Base-by-base conservation (phyloP, 768 basidiomycete species). In the Macrolepiota dolichaula region DNA sequence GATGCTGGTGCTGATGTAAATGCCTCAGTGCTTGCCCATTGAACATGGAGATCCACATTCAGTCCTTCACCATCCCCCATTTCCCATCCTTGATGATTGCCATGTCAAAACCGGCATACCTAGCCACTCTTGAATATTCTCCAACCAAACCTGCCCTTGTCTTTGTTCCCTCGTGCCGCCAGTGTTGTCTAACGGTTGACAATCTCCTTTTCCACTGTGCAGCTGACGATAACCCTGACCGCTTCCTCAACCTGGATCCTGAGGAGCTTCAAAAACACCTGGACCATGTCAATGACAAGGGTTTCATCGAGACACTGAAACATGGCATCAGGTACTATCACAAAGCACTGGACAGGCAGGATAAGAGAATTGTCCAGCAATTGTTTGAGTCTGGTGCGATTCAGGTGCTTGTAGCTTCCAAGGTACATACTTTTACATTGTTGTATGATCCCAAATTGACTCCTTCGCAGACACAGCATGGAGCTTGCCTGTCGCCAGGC, bases 1-100 rank as follows among this genome's bases (percentile, higher is more conserved):
- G n/a, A n/a, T n/a, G 17, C 70, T 24, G 68, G 44, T 32, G 7
- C 29, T 32, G 29, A 32, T 7, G 29, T 24, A 22, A 52, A 42
- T 22, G 58, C 15, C 73, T 0, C 65, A 94, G 94, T 66, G 94
- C 96, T 15, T 92, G 96, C n/a, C 95, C 96, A 2, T 77, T 98
- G 11, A 95, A 97, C 65, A 91, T 99, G 87, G 94, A 98, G 61
- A 95, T 99, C 51, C 96, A 98, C 69, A 77, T 99, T 7, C 97
- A 99, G 69, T 94, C 92, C 44, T 99, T 97, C 79, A 85, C 85
- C 27, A 92, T 95, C 50, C 93, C 95, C n/a, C 97, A 98, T 70
- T 97, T 96, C 85, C 95, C 97, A 0, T 97, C 95, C 0, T 79
- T 99, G 44, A 98, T 99, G 96, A 94, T 98, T 62, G 85, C 95